Conservation (phyloP, 345 rosid genomes). For the Kandelia obovata region DNA sequence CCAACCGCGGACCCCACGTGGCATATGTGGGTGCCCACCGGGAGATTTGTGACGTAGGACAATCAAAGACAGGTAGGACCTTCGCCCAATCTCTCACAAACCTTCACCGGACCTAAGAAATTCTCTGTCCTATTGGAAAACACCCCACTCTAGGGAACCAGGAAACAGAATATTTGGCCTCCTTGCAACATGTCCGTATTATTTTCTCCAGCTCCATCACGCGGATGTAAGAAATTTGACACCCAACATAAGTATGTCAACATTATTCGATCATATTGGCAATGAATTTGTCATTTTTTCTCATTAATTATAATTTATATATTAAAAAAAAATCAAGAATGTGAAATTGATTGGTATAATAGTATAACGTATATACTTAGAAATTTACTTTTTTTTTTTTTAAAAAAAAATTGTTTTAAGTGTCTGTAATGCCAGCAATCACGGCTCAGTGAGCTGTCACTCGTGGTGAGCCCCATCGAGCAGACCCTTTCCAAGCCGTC, state of each 20-base stretch:
- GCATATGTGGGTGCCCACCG: slow-evolving; percentile 14
- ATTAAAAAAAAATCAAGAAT: too few species aligned
- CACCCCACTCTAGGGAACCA: not conserved
- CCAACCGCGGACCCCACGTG: not conserved
- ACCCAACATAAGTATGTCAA: too few species aligned
- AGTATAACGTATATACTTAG: too few species aligned
- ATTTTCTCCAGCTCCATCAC: not conserved
- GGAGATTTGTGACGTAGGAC: slow-evolving; percentile 10
- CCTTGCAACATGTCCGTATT: slow-evolving; percentile 3
- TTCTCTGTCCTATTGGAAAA: not conserved
- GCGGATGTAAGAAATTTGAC: too few species aligned
- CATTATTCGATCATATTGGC: too few species aligned
- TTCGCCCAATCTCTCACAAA: slow-evolving; percentile 1
- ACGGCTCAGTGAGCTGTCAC: slow-evolving; percentile 31
- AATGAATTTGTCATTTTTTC: too few species aligned
- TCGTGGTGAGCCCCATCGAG: slow-evolving; percentile 16
- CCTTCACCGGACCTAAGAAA: not conserved
- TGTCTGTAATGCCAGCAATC: slow-evolving; percentile 8
- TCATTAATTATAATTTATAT: too few species aligned
- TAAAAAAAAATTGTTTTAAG: not conserved
- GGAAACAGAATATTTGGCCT: slow-evolving; percentile 17
- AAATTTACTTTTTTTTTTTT: too few species aligned
- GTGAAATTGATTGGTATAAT: too few species aligned
- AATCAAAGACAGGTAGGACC: slow-evolving; percentile 26
- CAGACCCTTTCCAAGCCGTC: slow-evolving; percentile 25